Conservation (phyloP, 2,329 filamentous ascomycete species). For the Cytospora mali region DNA sequence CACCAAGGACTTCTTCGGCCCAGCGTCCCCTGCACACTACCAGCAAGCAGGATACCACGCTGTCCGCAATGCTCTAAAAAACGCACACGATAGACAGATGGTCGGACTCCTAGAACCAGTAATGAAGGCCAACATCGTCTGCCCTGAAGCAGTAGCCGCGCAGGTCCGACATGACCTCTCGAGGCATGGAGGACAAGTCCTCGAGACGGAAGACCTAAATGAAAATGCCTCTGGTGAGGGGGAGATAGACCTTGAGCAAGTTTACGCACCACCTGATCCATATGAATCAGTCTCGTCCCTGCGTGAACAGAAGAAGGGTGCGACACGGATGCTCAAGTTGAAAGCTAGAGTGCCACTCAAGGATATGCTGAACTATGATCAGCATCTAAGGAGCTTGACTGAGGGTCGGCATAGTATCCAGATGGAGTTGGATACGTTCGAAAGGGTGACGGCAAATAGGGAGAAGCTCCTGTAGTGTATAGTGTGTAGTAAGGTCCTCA, state of each 20-base stretch:
- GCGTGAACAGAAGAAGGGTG: constrained; percentile 51
- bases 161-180: constrained; percentile 82
- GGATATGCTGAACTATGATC: constrained; percentile 95
- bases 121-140: constrained; percentile 85
- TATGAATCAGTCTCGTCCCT: constrained; percentile 66
- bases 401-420: constrained; percentile 71
- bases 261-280: constrained; percentile 88
- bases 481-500: neutral
- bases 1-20: constrained; percentile 63
- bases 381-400: constrained; percentile 85
- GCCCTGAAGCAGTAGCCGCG: constrained; percentile 80
- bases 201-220: constrained; percentile 65
- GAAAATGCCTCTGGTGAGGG: constrained; percentile 37
- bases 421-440: constrained; percentile 61
- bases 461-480: constrained; percentile 50
- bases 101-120: constrained; percentile 86
- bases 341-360: constrained; percentile 88
- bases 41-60: constrained; percentile 64
- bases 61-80: constrained; percentile 69
- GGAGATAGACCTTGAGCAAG: constrained; percentile 68
- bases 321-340: constrained; percentile 62
- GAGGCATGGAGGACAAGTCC: constrained; percentile 72
- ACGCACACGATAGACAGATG: constrained; percentile 55
- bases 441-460: constrained; percentile 55
- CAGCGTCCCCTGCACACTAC: constrained; percentile 69